phyloP scores from a whole-genome alignment of 2,329 filamentous ascomycete species.

The Sclerotinia trifoliorum region DNA sequence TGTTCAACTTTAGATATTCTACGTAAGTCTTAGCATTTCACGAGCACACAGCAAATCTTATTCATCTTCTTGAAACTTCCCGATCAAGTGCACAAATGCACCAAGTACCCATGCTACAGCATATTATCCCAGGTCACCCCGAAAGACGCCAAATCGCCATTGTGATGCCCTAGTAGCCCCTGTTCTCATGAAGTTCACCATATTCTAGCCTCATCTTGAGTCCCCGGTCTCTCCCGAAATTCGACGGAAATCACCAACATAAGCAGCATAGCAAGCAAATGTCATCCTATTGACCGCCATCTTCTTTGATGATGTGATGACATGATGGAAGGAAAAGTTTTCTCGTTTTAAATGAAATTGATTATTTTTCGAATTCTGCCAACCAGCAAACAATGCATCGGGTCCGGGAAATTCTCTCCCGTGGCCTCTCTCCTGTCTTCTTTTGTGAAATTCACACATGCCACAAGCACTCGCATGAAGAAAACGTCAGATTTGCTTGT shows the following conservation, averaged over 20 bases:
- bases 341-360: neutral
- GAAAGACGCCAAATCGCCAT: neutral
- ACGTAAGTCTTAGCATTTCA: neutral
- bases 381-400: neutral
- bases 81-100: neutral
- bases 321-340: neutral
- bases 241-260: neutral
- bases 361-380: slow-evolving; percentile 14
- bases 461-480: slow-evolving; percentile 6
- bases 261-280: neutral
- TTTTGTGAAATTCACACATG: neutral
- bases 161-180: neutral
- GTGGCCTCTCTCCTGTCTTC: neutral
- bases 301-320: neutral
- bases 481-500: slow-evolving; percentile 7
- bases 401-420: neutral
- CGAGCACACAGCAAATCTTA: neutral
- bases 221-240: slow-evolving; percentile 18
- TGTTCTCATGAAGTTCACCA: slow-evolving; percentile 1
- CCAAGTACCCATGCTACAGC: neutral
- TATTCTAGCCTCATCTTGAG: slow-evolving; percentile 18
- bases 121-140: neutral
- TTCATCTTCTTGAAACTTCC: neutral
- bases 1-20: neutral
- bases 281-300: slow-evolving; percentile 1